These are phyloP conservation scores for Vinca major DNA, from an alignment of 305 asterid species.

Conservation along the genomic window DNA sequence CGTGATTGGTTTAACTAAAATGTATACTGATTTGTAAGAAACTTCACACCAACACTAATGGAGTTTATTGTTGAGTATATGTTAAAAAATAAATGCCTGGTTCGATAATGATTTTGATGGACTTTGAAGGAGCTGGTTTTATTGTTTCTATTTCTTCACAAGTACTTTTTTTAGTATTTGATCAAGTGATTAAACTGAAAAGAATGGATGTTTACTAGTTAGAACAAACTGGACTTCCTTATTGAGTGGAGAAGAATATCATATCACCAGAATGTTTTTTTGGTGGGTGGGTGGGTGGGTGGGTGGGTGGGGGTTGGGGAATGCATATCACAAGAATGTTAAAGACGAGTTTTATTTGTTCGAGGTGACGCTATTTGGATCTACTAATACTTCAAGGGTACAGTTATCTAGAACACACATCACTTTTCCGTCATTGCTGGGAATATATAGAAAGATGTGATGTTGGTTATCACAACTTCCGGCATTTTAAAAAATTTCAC, in stretches of 20 bases:
- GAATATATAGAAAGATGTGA: neutral
- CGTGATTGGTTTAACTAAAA: neutral
- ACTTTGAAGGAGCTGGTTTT: neutral
- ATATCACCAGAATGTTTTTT: neutral
- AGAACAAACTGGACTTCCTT: neutral
- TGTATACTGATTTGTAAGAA: neutral
- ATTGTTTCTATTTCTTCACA: neutral
- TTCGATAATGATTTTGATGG: neutral
- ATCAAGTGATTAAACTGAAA: neutral
- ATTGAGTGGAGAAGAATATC: neutral
- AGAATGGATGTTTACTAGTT: neutral
- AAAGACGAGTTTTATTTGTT: neutral
- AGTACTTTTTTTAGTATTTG: neutral
- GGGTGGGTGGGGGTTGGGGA: too few relatives aligned
- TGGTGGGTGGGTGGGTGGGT: too few relatives aligned
- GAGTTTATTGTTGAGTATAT: neutral
- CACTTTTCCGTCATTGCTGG: neutral
- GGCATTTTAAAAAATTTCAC: neutral
- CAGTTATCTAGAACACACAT: neutral
- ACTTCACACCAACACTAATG: neutral
- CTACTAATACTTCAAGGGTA: neutral
- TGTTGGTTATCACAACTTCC: neutral
- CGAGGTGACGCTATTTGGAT: neutral
- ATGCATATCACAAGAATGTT: neutral
- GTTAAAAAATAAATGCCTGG: neutral